A percentile compares a stretch with the other conserved stretches of the same genome.
phyloP scores from a whole-genome alignment of 805 yeast species.

The Priceomyces haplophilus region DNA sequence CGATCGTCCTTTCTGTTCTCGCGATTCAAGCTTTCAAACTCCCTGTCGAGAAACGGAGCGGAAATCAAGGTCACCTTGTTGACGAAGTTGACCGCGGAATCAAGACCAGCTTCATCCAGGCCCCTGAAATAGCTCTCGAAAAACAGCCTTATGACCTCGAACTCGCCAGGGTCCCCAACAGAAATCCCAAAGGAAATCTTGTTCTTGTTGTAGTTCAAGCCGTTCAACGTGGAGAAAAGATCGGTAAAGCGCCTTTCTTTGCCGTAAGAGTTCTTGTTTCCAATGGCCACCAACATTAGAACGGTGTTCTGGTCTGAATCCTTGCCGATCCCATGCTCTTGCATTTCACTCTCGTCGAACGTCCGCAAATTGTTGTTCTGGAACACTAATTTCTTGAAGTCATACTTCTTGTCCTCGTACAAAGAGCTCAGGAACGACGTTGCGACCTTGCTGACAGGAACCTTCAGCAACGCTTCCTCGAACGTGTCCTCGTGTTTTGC shows the following conservation, averaged over 20 bases:
- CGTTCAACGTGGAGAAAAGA: slow-evolving; percentile 26
- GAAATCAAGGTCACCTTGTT: slow-evolving; percentile 23
- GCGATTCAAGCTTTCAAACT: slow-evolving; percentile 14
- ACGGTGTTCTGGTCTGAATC: too few relatives aligned
- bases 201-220: slow-evolving; percentile 25
- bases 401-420: slow-evolving; percentile 5
- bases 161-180: slow-evolving; percentile 29
- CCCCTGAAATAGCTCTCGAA: slow-evolving; percentile 13
- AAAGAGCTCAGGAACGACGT: slow-evolving; percentile 1
- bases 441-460: background rate
- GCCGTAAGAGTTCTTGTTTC: slow-evolving; percentile 35
- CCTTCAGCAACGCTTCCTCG: background rate
- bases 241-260: slow-evolving; percentile 27
- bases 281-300: slow-evolving; percentile 25
- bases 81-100: slow-evolving; percentile 1
- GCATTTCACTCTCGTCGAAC: too few relatives aligned
- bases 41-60: slow-evolving; percentile 35
- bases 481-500: background rate
- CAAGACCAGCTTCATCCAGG: background rate
- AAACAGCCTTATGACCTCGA: slow-evolving; percentile 14
- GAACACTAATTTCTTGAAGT: slow-evolving; percentile 8
- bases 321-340: too few relatives aligned
- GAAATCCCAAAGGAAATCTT: slow-evolving; percentile 28
- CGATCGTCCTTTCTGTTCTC: slow-evolving; percentile 23
- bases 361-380: slow-evolving; percentile 2